phyloP scores from a whole-genome alignment of 495 filamentous ascomycete species.

The Neurospora sp. region DNA sequence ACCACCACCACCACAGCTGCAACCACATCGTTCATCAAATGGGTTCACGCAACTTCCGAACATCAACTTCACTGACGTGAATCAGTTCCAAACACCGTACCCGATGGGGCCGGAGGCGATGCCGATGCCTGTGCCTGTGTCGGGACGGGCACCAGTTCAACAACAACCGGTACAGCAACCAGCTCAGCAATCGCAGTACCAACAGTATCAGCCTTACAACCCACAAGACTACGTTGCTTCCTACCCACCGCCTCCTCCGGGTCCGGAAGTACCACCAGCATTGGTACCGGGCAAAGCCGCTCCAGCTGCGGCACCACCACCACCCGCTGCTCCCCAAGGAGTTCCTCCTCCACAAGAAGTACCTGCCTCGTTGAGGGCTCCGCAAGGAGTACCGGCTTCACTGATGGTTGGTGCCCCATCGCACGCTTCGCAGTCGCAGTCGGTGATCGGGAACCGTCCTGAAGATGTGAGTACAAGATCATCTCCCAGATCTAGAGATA shows the following conservation, averaged over 20 bases:
- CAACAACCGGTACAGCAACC: background rate
- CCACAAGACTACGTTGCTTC: slow-evolving; percentile 23
- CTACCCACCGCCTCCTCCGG: slow-evolving; percentile 27
- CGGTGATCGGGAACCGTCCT: slow-evolving; percentile 11
- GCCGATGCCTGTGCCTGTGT: background rate
- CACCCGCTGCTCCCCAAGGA: background rate
- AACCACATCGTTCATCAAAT: background rate
- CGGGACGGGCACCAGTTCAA: background rate
- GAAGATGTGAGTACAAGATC: slow-evolving; percentile 31
- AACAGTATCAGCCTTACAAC: slow-evolving; percentile 14
- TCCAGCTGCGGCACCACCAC: background rate
- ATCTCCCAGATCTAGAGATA: slow-evolving; percentile 20
- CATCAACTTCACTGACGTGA: slow-evolving; percentile 24
- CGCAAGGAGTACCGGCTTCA: slow-evolving; percentile 17
- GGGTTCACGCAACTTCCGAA: slow-evolving; percentile 35
- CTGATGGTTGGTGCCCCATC: background rate
- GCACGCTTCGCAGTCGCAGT: background rate
- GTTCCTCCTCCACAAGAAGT: slow-evolving; percentile 14
- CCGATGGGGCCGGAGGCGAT: background rate
- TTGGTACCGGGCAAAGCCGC: slow-evolving; percentile 3
- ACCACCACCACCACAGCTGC: background rate
- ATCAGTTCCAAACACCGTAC: slow-evolving; percentile 7
- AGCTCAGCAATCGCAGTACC: background rate
- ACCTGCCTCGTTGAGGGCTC: slow-evolving; percentile 16
- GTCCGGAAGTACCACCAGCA: slow-evolving; percentile 5